A percentile compares a stretch with the other conserved stretches of the same genome.
Evolutionary conservation across 371 early-diverging fungal species (phyloP).

Genomic region (Rhizopus stolonifer): DNA sequence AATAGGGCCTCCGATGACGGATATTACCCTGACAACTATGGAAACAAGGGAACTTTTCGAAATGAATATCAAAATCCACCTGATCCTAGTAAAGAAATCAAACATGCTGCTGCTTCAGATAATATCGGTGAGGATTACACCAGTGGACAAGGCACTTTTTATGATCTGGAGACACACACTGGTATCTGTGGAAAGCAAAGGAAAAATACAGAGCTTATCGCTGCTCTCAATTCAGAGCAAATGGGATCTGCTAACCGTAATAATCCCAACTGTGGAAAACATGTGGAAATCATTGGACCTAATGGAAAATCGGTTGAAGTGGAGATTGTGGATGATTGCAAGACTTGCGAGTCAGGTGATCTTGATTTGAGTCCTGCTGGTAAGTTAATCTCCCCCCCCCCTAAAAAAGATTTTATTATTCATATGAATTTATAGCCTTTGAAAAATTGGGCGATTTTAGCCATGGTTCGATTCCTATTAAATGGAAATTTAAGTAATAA

Average conservation of each 20-base stretch:
- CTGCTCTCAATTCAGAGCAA: constrained; percentile 32
- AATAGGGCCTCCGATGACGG: too few species aligned
- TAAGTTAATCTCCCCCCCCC: constrained; percentile 17
- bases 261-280: constrained; percentile 51
- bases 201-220: constrained; percentile 34
- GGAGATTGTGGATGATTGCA: constrained; percentile 49
- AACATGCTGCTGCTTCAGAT: constrained; percentile 12
- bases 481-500: constrained; percentile 27
- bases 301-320: constrained; percentile 38
- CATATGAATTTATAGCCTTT: constrained; percentile 18
- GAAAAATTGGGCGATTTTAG: constrained; percentile 36
- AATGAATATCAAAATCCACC: neutral
- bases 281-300: constrained; percentile 41
- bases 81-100: constrained; percentile 4
- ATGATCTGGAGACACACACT: constrained; percentile 33
- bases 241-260: constrained; percentile 22
- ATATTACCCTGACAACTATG: too few species aligned
- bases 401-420: neutral
- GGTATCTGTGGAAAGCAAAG: constrained; percentile 34
- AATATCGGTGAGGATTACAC: constrained; percentile 1
- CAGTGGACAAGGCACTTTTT: constrained; percentile 32
- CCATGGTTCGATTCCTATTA: constrained; percentile 26
- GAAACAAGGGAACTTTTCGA: too few species aligned
- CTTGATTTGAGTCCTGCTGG: constrained; percentile 42
- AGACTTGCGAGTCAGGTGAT: constrained; percentile 27